Percentiles rank a stretch among this genome's conserved stretches.
phyloP scores from a whole-genome alignment of 306 rosid species.

The Gleditsia sinensis region DNA sequence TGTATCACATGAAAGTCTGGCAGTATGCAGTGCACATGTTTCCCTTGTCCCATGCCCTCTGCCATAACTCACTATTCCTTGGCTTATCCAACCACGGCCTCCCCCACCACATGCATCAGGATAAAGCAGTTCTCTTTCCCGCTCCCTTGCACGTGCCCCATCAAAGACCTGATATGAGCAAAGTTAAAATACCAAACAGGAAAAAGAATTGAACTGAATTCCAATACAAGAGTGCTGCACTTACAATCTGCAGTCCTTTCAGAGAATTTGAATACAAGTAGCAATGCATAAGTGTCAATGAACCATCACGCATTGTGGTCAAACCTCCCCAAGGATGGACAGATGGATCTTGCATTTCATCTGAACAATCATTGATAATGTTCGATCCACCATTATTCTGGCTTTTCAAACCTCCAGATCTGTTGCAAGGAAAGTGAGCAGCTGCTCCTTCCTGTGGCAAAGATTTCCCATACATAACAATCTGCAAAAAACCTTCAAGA shows the following conservation, averaged over 20 bases:
- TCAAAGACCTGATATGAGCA: slow-evolving; percentile 78
- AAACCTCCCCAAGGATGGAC: slow-evolving; percentile 99
- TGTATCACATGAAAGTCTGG: slow-evolving; percentile 96
- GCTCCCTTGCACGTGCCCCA: slow-evolving; percentile 95
- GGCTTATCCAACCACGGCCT: slow-evolving; percentile 99
- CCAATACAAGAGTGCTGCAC: slow-evolving; percentile 29
- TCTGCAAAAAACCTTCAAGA: slow-evolving; percentile 97
- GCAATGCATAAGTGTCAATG: slow-evolving; percentile 86
- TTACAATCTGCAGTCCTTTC: slow-evolving; percentile 87
- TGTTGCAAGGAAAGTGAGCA: slow-evolving; percentile 53
- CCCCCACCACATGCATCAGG: slow-evolving; percentile 99
- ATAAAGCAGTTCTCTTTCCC: slow-evolving; percentile 94
- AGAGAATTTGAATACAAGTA: slow-evolving; percentile 77
- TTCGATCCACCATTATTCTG: slow-evolving; percentile 57
- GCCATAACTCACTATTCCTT: slow-evolving; percentile 82
- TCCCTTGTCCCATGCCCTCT: slow-evolving; percentile 99
- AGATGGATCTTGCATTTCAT: slow-evolving; percentile 90
- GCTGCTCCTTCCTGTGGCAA: slow-evolving; percentile 72
- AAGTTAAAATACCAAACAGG: slow-evolving; percentile 35
- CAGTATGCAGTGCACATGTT: slow-evolving; percentile 94
- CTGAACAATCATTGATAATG: slow-evolving; percentile 57
- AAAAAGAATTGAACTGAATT: slow-evolving; percentile 4
- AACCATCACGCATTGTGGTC: slow-evolving; percentile 85
- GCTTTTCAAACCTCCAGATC: slow-evolving; percentile 52
- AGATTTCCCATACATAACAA: slow-evolving; percentile 92